These are phyloP conservation scores for Alternaria triticimaculans DNA, from an alignment of 2,329 filamentous ascomycete species.

Conservation along the genomic window DNA sequence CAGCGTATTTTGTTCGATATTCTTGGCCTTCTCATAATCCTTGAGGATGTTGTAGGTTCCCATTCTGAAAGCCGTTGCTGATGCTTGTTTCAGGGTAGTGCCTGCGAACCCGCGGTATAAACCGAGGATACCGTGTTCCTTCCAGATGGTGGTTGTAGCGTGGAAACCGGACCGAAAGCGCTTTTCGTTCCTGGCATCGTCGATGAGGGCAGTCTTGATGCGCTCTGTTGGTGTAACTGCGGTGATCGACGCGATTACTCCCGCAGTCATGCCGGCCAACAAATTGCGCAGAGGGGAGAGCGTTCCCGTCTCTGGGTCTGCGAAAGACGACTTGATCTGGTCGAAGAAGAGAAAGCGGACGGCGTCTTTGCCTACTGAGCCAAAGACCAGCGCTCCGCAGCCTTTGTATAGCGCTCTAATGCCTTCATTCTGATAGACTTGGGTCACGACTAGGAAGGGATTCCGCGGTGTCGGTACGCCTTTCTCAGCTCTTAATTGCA, in stretches of 20 bases:
- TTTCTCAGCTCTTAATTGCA: slow-evolving; percentile 60
- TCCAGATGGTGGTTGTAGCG: slow-evolving; percentile 57
- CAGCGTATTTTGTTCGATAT: slow-evolving; percentile 58
- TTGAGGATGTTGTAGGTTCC: slow-evolving; percentile 70
- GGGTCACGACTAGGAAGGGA: slow-evolving; percentile 63
- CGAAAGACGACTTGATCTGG: slow-evolving; percentile 65
- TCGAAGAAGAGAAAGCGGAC: slow-evolving; percentile 72
- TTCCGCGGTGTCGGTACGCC: slow-evolving; percentile 59
- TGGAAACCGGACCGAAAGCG: slow-evolving; percentile 60
- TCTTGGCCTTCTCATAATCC: slow-evolving; percentile 59
- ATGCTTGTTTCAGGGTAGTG: slow-evolving; percentile 68
- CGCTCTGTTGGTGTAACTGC: slow-evolving; percentile 73
- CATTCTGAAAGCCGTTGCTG: slow-evolving; percentile 67
- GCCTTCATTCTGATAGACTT: slow-evolving; percentile 64
- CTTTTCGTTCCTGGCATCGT: slow-evolving; percentile 61
- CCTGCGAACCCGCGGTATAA: slow-evolving; percentile 66
- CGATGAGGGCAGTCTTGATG: slow-evolving; percentile 72
- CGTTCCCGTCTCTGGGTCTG: slow-evolving; percentile 62
- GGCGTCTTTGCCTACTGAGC: slow-evolving; percentile 68
- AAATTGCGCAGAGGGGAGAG: slow-evolving; percentile 64
- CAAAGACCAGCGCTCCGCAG: slow-evolving; percentile 65
- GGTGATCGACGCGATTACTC: slow-evolving; percentile 66
- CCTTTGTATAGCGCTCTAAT: slow-evolving; percentile 67
- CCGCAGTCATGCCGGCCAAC: slow-evolving; percentile 69
- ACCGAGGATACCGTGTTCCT: slow-evolving; percentile 60